Evolutionary conservation across 331 rosid species (phyloP).

Genomic region (Malus hybrid): DNA sequence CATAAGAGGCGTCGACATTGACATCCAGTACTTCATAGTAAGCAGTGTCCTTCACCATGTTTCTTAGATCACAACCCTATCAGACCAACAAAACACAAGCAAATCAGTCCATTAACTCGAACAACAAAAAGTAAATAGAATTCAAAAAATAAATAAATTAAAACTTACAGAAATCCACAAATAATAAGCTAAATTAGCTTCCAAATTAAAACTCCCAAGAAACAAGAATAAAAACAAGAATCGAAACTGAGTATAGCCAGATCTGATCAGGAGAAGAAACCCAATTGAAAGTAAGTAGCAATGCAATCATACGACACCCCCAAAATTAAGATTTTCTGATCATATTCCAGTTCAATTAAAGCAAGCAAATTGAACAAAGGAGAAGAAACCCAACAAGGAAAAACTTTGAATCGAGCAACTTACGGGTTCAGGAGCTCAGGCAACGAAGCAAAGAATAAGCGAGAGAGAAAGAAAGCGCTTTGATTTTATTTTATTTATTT

Average conservation of each 20-base stretch:
- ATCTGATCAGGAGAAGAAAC: background rate
- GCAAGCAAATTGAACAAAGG: background rate
- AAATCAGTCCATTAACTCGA: background rate
- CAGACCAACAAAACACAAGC: background rate
- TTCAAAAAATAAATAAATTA: background rate
- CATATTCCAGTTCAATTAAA: too few species aligned
- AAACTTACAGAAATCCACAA: too few species aligned
- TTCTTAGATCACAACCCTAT: constrained; percentile 22
- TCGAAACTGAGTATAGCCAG: background rate
- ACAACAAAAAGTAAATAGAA: background rate
- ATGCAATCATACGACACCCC: background rate
- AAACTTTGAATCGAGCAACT: background rate
- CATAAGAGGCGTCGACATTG: constrained; percentile 54
- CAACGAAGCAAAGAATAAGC: background rate
- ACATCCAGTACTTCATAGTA: constrained; percentile 73
- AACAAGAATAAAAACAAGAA: background rate
- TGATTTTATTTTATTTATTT: too few species aligned
- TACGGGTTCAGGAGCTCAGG: background rate
- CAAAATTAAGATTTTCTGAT: background rate
- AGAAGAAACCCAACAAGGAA: background rate
- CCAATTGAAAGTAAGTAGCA: background rate
- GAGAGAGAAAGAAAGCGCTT: background rate
- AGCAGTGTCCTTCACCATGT: constrained; percentile 72
- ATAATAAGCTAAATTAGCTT: background rate
- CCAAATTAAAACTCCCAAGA: background rate